These are phyloP conservation scores for Rhizomucor pusillus DNA, from an alignment of 371 early-diverging fungal genomes.

Conservation along the genomic window DNA sequence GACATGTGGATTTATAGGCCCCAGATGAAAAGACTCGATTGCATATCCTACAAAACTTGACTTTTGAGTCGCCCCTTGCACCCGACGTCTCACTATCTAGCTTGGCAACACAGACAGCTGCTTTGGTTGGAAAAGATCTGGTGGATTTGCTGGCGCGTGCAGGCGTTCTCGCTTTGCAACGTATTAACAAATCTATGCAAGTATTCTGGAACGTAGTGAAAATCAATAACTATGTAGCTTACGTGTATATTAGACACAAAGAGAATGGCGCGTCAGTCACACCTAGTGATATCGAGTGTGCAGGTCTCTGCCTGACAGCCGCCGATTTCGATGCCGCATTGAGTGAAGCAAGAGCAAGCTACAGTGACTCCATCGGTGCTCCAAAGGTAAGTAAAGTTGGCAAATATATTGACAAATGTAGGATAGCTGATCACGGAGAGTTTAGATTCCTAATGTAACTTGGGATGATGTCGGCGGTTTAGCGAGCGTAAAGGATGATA, in stretches of 20 bases:
- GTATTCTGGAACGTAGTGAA: conserved; percentile 13
- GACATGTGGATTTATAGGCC: conserved; percentile 29
- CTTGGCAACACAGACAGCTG: conserved; percentile 90
- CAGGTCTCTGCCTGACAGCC: conserved; percentile 72
- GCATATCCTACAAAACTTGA: conserved; percentile 57
- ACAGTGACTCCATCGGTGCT: conserved; percentile 92
- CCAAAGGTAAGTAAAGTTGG: conserved; percentile 79
- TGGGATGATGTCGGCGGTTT: conserved; percentile 99
- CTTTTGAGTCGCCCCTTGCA: conserved; percentile 55
- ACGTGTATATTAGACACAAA: conserved; percentile 5
- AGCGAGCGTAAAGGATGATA: conserved; percentile 94
- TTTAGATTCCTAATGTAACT: conserved; percentile 87
- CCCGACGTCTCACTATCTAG: conserved; percentile 71
- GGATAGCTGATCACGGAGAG: background rate
- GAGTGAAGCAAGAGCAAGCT: conserved; percentile 74
- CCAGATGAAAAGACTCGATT: conserved; percentile 72
- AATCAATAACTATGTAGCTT: background rate
- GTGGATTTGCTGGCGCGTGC: conserved; percentile 73
- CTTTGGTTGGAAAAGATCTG: conserved; percentile 85
- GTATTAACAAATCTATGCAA: conserved; percentile 59
- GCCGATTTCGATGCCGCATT: conserved; percentile 82
- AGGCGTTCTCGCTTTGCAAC: conserved; percentile 64
- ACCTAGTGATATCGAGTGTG: conserved; percentile 56
- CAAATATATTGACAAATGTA: no score
- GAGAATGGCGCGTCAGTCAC: conserved; percentile 12